Evolutionary conservation across 208 protist species (phyloP), one percentile per base, ranked within the genome.

Genomic region (Crithidia expoeki): DNA sequence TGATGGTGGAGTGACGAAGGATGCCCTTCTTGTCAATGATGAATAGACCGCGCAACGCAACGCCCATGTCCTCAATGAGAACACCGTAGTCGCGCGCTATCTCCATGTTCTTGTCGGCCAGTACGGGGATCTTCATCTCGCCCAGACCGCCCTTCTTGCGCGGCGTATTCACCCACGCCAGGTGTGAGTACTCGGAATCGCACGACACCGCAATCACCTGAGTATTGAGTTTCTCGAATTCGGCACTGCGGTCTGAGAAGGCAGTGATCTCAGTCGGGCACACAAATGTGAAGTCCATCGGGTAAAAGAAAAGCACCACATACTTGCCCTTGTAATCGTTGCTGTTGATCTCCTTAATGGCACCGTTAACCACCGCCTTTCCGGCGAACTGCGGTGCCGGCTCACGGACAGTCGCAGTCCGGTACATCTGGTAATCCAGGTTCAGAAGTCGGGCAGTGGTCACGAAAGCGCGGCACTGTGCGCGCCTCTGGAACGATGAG

Each of bases 221-320:
- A 11, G 89, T 76, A 70, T 94, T 91, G 9, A 95, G 70, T 59
- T 91, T 88, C 57, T 92, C 79, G 86, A 99, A 99, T 64, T 98
- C 93, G 2, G 78, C 74, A 65, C 80, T 73, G 58, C 88, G 78
- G 49, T 99, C 96, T 4, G 79, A 94, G 83, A 98, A 99, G 44
- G 97, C 92, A 38, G 94, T 96, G 61, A 99, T 96, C 85, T 99
- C 98, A 21, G 98, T 99, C 36, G 98, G 98, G 85, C 98, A 99
- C 3, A 99, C 97, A 83, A 99, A 99, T 0, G 97, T 98, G 81
- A 98, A 99, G 74, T 98, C 97, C 72, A 98, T 88, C 25, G 97
- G 97, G 71, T 98, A 98, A 81, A 99, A 99, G 63, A 99, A 88
- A 6, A 98, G 83, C 53, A 98, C 93, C 19, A 98, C 46, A 58